These are phyloP conservation scores for Jacaranda mimosifolia DNA, from an alignment of 257 asterid genomes.

Conservation along the genomic window DNA sequence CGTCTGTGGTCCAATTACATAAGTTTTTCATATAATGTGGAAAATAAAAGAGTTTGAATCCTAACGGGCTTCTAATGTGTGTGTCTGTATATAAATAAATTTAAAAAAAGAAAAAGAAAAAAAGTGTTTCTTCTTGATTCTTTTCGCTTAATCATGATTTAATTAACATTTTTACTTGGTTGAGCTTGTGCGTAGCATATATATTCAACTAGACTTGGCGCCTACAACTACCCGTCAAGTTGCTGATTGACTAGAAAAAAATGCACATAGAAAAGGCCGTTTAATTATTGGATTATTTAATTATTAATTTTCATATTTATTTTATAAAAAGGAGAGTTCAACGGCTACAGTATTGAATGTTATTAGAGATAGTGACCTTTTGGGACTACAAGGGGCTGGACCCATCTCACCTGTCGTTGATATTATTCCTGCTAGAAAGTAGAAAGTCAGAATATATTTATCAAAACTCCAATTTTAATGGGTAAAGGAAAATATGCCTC, in stretches of 20 bases:
- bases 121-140: neutral
- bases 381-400: constrained; percentile 36
- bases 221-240: neutral
- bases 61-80: no score
- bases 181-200: neutral
- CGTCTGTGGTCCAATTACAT: no score
- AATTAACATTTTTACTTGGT: no score
- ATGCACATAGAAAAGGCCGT: neutral
- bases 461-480: constrained; percentile 1
- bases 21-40: no score
- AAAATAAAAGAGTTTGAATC: no score
- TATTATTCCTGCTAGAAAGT: constrained; percentile 27
- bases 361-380: constrained; percentile 39
- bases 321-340: constrained; percentile 17
- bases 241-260: neutral
- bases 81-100: no score
- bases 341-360: constrained; percentile 17
- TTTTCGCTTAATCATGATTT: neutral
- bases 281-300: neutral
- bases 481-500: constrained; percentile 4
- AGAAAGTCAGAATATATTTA: constrained; percentile 27
- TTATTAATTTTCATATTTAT: constrained; percentile 3
- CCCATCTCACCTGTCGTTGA: constrained; percentile 37
- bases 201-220: constrained; percentile 11
- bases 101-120: no score